Evolutionary conservation across 2,329 filamentous ascomycete species (phyloP), one percentile per base, ranked within the genome.

Genomic region (Aspergillus proliferans): DNA sequence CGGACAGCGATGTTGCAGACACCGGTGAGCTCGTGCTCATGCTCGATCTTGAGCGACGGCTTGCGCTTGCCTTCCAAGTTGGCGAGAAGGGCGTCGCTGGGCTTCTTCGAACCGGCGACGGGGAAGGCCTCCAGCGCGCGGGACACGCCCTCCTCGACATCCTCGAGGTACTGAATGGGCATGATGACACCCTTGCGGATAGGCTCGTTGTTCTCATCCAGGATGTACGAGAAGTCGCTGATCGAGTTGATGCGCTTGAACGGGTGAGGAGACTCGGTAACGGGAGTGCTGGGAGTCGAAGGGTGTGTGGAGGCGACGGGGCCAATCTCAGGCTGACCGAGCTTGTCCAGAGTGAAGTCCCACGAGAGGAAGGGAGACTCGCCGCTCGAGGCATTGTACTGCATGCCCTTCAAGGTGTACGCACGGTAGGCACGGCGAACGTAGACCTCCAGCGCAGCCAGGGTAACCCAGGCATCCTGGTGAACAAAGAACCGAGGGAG

Each of bases 341-440:
- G 85, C 79, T 95, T 97, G 67, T 91, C 85, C 51, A 98, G 84
- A 49, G 89, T 80, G 69, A 98, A 98, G 72, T 97, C 92, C 93
- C 93, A 98, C 9, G 90, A 89, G 38, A 97, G 76, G 54, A 86
- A 78, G 64, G 87, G 95, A 8, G 86, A 83, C 50, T 75, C 72
- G n/a, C 68, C 65, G 14, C 68, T 65, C 42, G 89, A 83, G 47
- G 86, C 84, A 62, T 91, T 83, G 69, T 98, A 98, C 61, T 95
- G 83, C 50, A 98, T 86, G 59, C 84, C 78, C 79, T 94, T 91
- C 46, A 98, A 77, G 52, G 87, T 85, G 73, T 98, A 98, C 2
- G 93, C 93, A 77, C 93, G 88, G 76, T 98, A 98, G 12, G 93
- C 91, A 55, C 93, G 88, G 62, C 93, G 91, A 54, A 95, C 85